Base-by-base conservation (phyloP, 1,139 yeast genomes). In the Debaryomycetaceae sp. region DNA sequence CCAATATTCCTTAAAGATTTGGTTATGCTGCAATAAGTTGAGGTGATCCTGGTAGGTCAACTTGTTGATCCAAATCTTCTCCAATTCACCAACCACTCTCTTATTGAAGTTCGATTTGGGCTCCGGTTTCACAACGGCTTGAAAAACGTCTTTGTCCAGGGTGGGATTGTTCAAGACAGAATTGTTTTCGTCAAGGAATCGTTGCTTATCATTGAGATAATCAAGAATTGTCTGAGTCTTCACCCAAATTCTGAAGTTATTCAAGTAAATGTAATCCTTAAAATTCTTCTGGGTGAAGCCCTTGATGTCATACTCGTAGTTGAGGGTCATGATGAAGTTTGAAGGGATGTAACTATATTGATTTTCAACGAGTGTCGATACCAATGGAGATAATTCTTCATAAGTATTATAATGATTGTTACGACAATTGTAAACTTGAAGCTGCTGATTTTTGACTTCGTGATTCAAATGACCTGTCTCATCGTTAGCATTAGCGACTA, bases 341-440 rank as follows among this genome's bases (percentile, higher is more conserved):
- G 52, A 44, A 4, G 76, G 76, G 5, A 72, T 54, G 47, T 65
- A 69, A 22, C 64, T 63, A 29, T 60, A 40, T 45, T 68, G 72
- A 45, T 65, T 66, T 49, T 72, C 75, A 38, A 70, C 63, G 14
- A 57, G 54, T 1, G 70, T 55, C 35, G 56, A 45, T 2, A 59
- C 51, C 42, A 72, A 60, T 2, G 70, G 68, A 6, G 63, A 59
- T 23, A 72, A 48, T 45, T 71, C 75, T 4, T 59, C 61, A 39
- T 59, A 49, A 7, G 56, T 54, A 24, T 59, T 41, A 45, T 75
- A 74, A 57, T 76, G 81, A 24, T 64, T 53, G 56, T 76, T 75
- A 38, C 76, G 65, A 56, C 81, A 76, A 51, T 76, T 74, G 53
- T 66, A 75, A 1, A 64, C 58, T 40, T 68, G 61, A 50, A 61